Evolutionary conservation across 495 filamentous ascomycete species (phyloP), one percentile per base, ranked within the genome.

Genomic region (Talaromyces trachyspermus): DNA sequence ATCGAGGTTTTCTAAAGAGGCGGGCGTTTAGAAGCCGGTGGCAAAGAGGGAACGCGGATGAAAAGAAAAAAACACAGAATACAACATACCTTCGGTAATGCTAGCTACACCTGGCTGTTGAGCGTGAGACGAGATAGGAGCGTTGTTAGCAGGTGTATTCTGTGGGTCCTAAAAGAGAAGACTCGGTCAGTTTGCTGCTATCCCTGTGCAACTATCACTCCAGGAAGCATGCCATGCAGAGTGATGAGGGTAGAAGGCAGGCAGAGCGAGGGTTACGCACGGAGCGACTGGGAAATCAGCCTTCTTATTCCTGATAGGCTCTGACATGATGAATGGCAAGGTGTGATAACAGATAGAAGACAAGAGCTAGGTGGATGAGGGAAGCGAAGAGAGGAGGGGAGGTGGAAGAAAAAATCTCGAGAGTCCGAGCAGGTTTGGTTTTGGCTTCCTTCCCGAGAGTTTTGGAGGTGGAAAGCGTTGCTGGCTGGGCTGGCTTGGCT

Each of bases 71-170:
- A 25, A 35, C 26, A 50, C 51, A 51, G 50, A 58, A 45, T 49
- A 51, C 39, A 15, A 75, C 76, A 59, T 67, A 96, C 92, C 92
- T 82, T 99, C 94, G 69, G 90, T 88, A 74, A 99, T 96, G 69
- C 88, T 97, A 51, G 87, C 75, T 54, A 99, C 83, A 42, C 86
- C 85, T 49, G 94, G 94, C 70, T 95, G 88, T 71, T 95, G 88
- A 52, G 92, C 92, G 69, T 94, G 91, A 45, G 94, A 97, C 14
- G 89, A 94, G 66, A 99, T 99, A 36, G 94, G 94, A 52, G 94
- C 94, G 74, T 89, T 89, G 63, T 79, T 88, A 30, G 88, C 83
- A 53, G 94, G 91, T 15, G 90, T 95, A 70, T 96, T 95, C 72
- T 96, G 91, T 57, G 91, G 91, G 91, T 97, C 54, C 86, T 94